phyloP scores from a whole-genome alignment of 768 basidiomycete genomes.

The Suillus weaverae region DNA sequence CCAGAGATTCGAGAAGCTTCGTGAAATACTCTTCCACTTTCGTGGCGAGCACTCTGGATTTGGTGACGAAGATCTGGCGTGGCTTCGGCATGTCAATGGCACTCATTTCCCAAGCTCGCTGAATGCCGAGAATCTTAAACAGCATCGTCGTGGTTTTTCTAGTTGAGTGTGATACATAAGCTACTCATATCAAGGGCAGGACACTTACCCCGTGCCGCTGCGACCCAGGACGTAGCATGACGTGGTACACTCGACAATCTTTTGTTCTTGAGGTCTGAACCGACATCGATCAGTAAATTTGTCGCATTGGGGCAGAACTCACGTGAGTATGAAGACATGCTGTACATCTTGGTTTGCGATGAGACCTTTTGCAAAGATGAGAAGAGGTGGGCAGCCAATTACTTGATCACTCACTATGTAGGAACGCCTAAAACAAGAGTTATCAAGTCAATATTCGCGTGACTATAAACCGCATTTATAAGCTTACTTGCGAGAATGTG shows the following conservation, averaged over 20 bases:
- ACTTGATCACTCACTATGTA: slow-evolving; percentile 18
- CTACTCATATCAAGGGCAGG: background rate
- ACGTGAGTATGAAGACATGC: slow-evolving; percentile 30
- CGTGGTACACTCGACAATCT: slow-evolving; percentile 55
- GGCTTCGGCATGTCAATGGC: slow-evolving; percentile 42
- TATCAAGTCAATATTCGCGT: background rate
- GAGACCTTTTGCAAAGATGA: slow-evolving; percentile 17
- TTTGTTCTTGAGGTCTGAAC: slow-evolving; percentile 45
- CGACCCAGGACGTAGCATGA: slow-evolving; percentile 70
- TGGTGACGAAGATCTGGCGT: slow-evolving; percentile 72
- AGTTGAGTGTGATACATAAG: background rate
- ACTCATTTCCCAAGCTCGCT: slow-evolving; percentile 49
- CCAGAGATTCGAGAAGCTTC: slow-evolving; percentile 48
- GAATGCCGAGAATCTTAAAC: slow-evolving; percentile 72
- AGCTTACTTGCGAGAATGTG: slow-evolving; percentile 29
- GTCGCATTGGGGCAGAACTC: slow-evolving; percentile 1
- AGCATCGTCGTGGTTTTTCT: slow-evolving; percentile 80
- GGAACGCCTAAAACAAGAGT: slow-evolving; percentile 18
- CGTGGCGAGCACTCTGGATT: slow-evolving; percentile 62
- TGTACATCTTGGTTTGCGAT: slow-evolving; percentile 25
- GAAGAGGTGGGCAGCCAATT: background rate
- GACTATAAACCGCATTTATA: background rate
- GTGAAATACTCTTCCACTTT: slow-evolving; percentile 71
- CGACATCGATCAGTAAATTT: slow-evolving; percentile 16
- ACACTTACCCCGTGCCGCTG: slow-evolving; percentile 68